Base-by-base conservation (phyloP, 257 asterid species). In the Salvia rosmarinus region DNA sequence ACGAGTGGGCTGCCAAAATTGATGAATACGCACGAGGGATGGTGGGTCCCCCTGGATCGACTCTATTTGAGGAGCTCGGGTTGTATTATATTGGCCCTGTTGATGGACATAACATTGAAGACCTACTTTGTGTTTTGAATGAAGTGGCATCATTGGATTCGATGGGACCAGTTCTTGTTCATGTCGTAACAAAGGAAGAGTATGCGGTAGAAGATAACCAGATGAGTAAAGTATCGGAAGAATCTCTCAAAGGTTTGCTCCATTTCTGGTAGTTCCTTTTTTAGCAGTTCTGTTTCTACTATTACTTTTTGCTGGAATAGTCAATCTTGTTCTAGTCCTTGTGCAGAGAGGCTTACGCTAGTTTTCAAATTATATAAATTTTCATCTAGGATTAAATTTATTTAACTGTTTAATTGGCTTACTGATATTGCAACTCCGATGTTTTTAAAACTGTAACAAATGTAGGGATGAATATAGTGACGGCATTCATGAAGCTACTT, bases 51-150 rank as follows among this genome's bases (percentile, higher is more conserved):
- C 74, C 87, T 9, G 98, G 98, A 44, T 90, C 98, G 42, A 92
- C 98, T 76, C 95, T 92, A 54, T 90, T 90, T 50, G 98, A 92
- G 77, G 98, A 92, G 88, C 97, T 92, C 47, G 98, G 98, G 42
- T 77, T 92, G 78, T 92, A 92, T 79, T 92, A 92, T 71, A 92
- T 92, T 68, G 97, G 98, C 68, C 98, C 98, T 42, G 89, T 92
- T 25, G 97, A 92, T 71, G 98, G 98, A 6, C 96, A 90, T 81
- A 90, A 87, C 68, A 85, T 92, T 70, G 98, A 88, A 67, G 97
- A 92, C 76, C 97, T 92, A 44, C 77, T 87, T 13, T 90, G 97
- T 42, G 93, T 92, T 59, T 61, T 92, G 71, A 80, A 74, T 59
- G 93, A 92, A 82, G 98, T 92, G 72, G 95, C 96, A 19, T 88